Percentiles rank a stretch among this genome's conserved stretches.
Evolutionary conservation across 768 basidiomycete genomes (phyloP).

Genomic region (Coprinopsis strossmayeri): DNA sequence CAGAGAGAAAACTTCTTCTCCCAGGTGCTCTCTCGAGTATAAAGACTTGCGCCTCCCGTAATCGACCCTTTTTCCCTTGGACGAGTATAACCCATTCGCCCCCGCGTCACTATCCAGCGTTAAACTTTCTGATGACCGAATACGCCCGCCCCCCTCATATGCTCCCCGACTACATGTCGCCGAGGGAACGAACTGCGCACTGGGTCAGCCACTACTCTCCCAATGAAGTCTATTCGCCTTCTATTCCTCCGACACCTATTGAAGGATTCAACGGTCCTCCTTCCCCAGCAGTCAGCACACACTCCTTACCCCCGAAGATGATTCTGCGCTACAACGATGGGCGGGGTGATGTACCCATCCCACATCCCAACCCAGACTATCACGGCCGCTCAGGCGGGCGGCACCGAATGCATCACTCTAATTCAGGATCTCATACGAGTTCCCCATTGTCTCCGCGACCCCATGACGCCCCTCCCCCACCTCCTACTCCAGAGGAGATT

Average conservation of each 20-base stretch:
- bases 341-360: constrained; percentile 56
- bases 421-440: constrained; percentile 19
- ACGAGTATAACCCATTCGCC: constrained; percentile 11
- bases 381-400: constrained; percentile 15
- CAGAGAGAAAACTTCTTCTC: constrained; percentile 25
- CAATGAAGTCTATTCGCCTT: constrained; percentile 48
- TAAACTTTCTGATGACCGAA: constrained; percentile 47
- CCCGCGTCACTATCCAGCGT: neutral
- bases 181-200: constrained; percentile 55
- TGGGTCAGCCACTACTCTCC: constrained; percentile 51
- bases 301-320: constrained; percentile 65
- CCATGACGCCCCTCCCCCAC: constrained; percentile 5
- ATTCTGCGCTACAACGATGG: constrained; percentile 63
- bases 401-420: constrained; percentile 15
- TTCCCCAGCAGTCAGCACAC: constrained; percentile 43
- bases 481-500: constrained; percentile 49
- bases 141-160: constrained; percentile 56
- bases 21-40: constrained; percentile 15
- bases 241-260: constrained; percentile 46
- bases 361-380: constrained; percentile 26
- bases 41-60: constrained; percentile 12
- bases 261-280: constrained; percentile 35
- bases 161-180: constrained; percentile 47
- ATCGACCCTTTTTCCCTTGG: constrained; percentile 17
- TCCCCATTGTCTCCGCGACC: constrained; percentile 23